Evolutionary conservation across 2,329 filamentous ascomycete species (phyloP).

Genomic region (Nannizziopsis barbatae): DNA sequence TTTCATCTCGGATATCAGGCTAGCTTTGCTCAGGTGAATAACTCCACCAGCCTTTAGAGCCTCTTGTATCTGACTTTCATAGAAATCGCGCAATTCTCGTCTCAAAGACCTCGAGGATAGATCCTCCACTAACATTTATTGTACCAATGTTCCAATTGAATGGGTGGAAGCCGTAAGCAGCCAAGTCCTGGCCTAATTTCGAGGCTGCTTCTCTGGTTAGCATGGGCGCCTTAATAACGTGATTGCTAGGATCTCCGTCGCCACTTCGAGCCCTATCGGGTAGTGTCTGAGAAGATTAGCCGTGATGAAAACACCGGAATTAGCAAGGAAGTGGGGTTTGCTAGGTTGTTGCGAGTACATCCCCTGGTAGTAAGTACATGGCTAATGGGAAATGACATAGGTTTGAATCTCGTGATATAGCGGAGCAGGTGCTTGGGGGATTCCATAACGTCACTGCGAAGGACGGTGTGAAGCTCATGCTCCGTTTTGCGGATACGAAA

Average conservation of each 20-base stretch:
- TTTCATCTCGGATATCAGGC: conserved; percentile 93
- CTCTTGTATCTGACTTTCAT: conserved; percentile 20
- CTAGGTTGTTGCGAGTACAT: conserved; percentile 50
- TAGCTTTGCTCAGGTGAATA: conserved; percentile 76
- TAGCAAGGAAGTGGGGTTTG: conserved; percentile 93
- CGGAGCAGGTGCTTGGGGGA: conserved; percentile 74
- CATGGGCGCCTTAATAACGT: too few relatives aligned
- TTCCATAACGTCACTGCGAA: conserved; percentile 74
- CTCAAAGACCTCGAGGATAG: conserved; percentile 93
- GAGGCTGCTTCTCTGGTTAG: conserved; percentile 15
- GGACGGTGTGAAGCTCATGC: conserved; percentile 74
- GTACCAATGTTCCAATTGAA: conserved; percentile 87
- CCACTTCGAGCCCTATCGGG: conserved; percentile 44
- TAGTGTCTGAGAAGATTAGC: conserved; percentile 89
- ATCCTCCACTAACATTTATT: conserved; percentile 86
- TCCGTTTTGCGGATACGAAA: conserved; percentile 93
- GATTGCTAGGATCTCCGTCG: conserved; percentile 58
- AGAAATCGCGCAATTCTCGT: conserved; percentile 97
- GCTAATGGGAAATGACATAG: conserved; percentile 39
- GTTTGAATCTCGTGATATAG: conserved; percentile 79
- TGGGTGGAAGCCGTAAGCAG: conserved; percentile 74
- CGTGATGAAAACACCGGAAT: conserved; percentile 75
- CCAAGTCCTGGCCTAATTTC: background rate
- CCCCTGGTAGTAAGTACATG: background rate
- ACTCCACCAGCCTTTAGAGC: conserved; percentile 2